Evolutionary conservation across 2,329 filamentous ascomycete genomes (phyloP).

Genomic region (Pseudogymnoascus sp.): DNA sequence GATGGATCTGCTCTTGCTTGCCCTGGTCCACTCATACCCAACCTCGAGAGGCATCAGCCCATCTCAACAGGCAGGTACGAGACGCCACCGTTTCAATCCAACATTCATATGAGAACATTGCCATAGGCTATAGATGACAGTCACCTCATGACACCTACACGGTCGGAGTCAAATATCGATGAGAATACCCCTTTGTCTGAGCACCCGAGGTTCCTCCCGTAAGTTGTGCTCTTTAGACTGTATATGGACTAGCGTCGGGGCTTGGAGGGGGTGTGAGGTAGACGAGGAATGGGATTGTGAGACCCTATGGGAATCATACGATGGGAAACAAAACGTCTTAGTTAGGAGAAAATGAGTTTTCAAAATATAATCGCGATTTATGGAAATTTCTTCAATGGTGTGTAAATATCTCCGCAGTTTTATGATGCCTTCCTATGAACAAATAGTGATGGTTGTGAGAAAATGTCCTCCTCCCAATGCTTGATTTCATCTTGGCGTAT

Average conservation of each 20-base stretch:
- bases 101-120: not conserved
- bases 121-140: not conserved
- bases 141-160: not conserved
- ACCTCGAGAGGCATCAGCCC: not conserved
- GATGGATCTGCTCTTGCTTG: not conserved
- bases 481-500: not conserved
- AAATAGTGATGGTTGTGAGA: not conserved
- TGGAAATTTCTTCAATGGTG: not conserved
- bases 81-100: not conserved
- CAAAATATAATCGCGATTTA: not conserved
- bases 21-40: not conserved
- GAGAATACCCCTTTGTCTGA: not conserved
- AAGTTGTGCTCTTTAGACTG: not conserved
- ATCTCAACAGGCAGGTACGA: not conserved
- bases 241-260: constrained; percentile 1
- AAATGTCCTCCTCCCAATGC: not conserved
- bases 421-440: not conserved
- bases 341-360: not conserved
- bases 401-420: constrained; percentile 1
- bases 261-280: not conserved
- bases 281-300: not conserved
- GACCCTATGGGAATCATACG: not conserved
- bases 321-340: not conserved
- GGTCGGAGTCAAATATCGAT: not conserved
- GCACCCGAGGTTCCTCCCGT: not conserved